These are phyloP conservation scores for Dittrichia graveolens DNA, from an alignment of 129 eudicot species.

Conservation along the genomic window DNA sequence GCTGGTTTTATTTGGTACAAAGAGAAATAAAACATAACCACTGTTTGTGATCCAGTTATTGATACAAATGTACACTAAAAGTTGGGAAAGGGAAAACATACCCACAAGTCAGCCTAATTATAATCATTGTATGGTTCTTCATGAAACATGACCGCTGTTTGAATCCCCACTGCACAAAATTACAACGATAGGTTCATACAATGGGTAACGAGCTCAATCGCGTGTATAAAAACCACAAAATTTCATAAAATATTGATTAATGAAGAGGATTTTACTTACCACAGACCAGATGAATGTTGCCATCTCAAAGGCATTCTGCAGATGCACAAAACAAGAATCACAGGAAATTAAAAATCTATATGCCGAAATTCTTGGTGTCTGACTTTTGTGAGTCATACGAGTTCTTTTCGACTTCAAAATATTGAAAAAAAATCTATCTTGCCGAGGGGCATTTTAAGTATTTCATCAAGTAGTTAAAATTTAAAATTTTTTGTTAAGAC, in stretches of 20 bases:
- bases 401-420: constrained; percentile 19
- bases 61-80: neutral
- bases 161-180: constrained; percentile 80
- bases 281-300: constrained; percentile 96
- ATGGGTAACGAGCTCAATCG: neutral
- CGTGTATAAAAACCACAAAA: neutral
- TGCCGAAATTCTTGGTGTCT: constrained; percentile 4
- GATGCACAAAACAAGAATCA: constrained; percentile 1
- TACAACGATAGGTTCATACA: neutral
- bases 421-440: too few relatives aligned
- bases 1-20: neutral
- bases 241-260: constrained; percentile 1
- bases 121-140: constrained; percentile 86
- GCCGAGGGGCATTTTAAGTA: neutral
- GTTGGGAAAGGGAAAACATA: constrained; percentile 36
- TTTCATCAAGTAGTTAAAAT: neutral
- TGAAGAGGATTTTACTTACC: constrained; percentile 49
- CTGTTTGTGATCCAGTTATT: neutral
- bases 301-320: constrained; percentile 99
- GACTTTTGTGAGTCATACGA: constrained; percentile 18
- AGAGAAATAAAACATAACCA: neutral
- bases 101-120: constrained; percentile 82
- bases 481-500: neutral
- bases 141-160: constrained; percentile 81
- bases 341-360: neutral